Evolutionary conservation across 192 early-diverging fungal species (phyloP).

Genomic region (Entomortierella beljakovae): DNA sequence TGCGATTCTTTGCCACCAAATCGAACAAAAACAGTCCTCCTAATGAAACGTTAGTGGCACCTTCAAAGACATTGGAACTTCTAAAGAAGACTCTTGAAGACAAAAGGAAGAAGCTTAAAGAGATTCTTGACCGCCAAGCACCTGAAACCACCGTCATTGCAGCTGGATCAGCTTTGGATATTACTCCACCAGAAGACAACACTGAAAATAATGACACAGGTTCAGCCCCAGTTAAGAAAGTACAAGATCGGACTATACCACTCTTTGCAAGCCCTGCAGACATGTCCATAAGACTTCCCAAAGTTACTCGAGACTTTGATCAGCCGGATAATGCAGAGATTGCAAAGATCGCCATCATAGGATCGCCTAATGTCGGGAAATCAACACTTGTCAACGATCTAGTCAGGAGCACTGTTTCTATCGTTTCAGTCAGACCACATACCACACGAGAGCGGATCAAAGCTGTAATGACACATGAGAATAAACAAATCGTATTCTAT

Average conservation of each 20-base stretch:
- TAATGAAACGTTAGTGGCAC: not conserved
- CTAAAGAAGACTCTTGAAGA: slow-evolving; percentile 18
- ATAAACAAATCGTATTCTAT: slow-evolving; percentile 73
- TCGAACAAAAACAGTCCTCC: slow-evolving; percentile 27
- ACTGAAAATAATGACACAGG: not conserved
- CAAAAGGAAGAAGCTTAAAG: slow-evolving; percentile 26
- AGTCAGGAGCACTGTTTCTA: slow-evolving; percentile 63
- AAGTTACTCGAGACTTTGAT: slow-evolving; percentile 51
- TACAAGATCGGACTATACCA: slow-evolving; percentile 25
- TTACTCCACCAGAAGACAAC: not conserved
- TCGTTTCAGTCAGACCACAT: slow-evolving; percentile 77
- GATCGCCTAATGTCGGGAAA: slow-evolving; percentile 81
- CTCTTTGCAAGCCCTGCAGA: slow-evolving; percentile 48
- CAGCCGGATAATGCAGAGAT: slow-evolving; percentile 74
- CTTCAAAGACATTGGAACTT: slow-evolving; percentile 26
- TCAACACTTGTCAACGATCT: slow-evolving; percentile 82
- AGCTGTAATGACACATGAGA: slow-evolving; percentile 65
- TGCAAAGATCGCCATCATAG: slow-evolving; percentile 71
- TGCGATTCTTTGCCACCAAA: slow-evolving; percentile 15
- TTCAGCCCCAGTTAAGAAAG: not conserved
- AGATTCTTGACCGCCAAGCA: slow-evolving; percentile 23
- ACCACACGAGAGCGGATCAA: slow-evolving; percentile 76
- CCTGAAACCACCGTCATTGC: not conserved
- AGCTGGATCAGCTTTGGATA: not conserved
- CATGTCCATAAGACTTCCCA: slow-evolving; percentile 48